Evolutionary conservation across 345 rosid genomes (phyloP), one percentile per base, ranked within the genome.

Genomic region (Hevea brasiliensis): DNA sequence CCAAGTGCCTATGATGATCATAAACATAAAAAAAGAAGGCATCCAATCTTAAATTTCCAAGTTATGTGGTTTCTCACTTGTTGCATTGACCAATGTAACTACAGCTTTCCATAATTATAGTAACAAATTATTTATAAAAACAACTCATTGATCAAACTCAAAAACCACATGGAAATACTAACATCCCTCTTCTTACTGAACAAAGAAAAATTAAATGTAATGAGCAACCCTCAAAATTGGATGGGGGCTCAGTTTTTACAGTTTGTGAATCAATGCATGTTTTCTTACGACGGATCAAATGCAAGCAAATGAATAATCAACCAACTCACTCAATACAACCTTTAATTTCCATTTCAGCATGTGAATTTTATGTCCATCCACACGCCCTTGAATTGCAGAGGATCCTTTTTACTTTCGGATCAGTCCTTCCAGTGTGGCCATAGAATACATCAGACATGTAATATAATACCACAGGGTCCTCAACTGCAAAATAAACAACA

Each of bases 211-310:
- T 69, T 62, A 40, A 69, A 37, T 23, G 35, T 61, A 62, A 63
- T 42, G 29, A 40, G 37, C 45, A 63, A 53, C 35, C 70, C 26
- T 64, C 54, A 73, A 65, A 73, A 8, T 65, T 73, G 70, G 65
- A 32, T 41, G 76, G 7, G 37, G 63, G 63, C 64, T 44, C 47
- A 7, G 27, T 24, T 21, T 65, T 56, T 24, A 18, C 47, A 1
- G 10, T 15, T 42, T 17, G 42, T 0, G 54, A n/a, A 65, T 61
- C 12, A 23, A 23, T 23, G 47, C 14, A 45, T 45, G 26, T 45
- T 58, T 47, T 67, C 77, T 56, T 58, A 47, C 65, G 57, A 27
- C 35, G 59, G 65, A 60, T 59, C 18, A 29, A 29, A 15, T 35
- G 47, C 37, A 2, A 66, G 56, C 44, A 47, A 67, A 60, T 35